Evolutionary conservation across 495 filamentous ascomycete species (phyloP), one percentile per base, ranked within the genome.

Genomic region (Mycothermus thermophilus): DNA sequence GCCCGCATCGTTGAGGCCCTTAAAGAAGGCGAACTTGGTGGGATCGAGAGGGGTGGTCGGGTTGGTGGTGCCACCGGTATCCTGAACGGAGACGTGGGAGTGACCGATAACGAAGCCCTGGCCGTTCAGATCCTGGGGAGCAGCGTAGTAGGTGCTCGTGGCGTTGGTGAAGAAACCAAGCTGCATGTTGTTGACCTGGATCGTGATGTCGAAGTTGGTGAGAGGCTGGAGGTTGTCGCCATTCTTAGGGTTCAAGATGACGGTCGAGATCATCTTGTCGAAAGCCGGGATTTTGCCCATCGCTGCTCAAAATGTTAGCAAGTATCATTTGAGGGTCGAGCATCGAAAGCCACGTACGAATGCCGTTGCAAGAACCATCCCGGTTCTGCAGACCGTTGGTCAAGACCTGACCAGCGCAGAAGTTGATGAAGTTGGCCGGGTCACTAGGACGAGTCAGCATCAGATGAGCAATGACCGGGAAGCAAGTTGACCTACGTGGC

Each of bases 1-100:
- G 30, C 77, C 79, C 34, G 53, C 64, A 47, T 81, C 77, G 50
- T 83, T 80, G 60, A 83, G 74, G 43, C 79, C 79, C 60, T 82
- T 80, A 69, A 83, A 83, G 61, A 81, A 80, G 35, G 58, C 72
- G 40, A 83, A 81, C 32, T 54, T 56, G n/a, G 46, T 58, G 25
- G 75, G 53, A 34, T 76, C 66, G 1, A 74, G 65, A 27, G 75
- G 69, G 13, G 49, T 45, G 9, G 49, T 61, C 17, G 64, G 72
- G 51, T 59, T 71, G 38, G 67, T 45, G 30, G 46, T 55, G 50
- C 58, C 55, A 27, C 69, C 70, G 20, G 77, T 41, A 37, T 72
- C 60, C 52, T 83, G 79, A 32, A 81, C 58, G 5, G 77, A 81
- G 32, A 83, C 67, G 59, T 83, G 79, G 33, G 73, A 77, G 58